A percentile compares a stretch with the other conserved stretches of the same genome.
Evolutionary conservation across 2,329 filamentous ascomycete species (phyloP).

Genomic region (Aurifilum marmelostoma): DNA sequence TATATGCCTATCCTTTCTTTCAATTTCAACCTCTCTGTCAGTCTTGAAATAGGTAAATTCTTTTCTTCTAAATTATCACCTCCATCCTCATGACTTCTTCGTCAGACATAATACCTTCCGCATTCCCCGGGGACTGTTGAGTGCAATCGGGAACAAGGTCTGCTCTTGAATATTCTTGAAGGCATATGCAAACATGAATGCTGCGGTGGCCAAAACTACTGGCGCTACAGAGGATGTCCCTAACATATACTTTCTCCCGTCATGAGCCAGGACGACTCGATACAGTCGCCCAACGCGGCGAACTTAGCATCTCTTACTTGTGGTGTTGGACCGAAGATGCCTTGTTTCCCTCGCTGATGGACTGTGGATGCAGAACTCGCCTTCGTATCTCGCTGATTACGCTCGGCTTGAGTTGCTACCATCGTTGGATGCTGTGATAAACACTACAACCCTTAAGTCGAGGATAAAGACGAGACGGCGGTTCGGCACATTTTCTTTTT

Average conservation of each 20-base stretch:
- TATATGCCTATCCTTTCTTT: no score
- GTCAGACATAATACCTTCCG: no score
- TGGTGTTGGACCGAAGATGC: background rate
- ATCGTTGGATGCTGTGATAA: background rate
- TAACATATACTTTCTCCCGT: background rate
- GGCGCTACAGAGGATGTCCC: background rate
- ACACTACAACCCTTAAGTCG: background rate
- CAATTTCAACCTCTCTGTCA: no score
- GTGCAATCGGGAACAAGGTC: no score
- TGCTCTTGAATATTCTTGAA: background rate
- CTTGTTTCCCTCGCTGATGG: background rate
- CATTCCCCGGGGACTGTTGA: no score
- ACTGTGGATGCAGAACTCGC: background rate
- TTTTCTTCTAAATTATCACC: no score
- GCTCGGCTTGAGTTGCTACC: background rate
- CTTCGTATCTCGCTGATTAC: background rate
- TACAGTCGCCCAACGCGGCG: background rate
- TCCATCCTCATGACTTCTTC: no score
- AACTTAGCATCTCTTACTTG: background rate
- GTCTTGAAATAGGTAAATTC: no score
- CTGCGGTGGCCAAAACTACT: background rate
- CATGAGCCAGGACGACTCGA: background rate
- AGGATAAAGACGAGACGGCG: no score
- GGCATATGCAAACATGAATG: background rate
- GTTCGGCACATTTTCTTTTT: no score